A percentile compares a stretch with the other conserved stretches of the same genome.
Evolutionary conservation across 2,329 filamentous ascomycete species (phyloP).

Genomic region (Cercospora sp.): DNA sequence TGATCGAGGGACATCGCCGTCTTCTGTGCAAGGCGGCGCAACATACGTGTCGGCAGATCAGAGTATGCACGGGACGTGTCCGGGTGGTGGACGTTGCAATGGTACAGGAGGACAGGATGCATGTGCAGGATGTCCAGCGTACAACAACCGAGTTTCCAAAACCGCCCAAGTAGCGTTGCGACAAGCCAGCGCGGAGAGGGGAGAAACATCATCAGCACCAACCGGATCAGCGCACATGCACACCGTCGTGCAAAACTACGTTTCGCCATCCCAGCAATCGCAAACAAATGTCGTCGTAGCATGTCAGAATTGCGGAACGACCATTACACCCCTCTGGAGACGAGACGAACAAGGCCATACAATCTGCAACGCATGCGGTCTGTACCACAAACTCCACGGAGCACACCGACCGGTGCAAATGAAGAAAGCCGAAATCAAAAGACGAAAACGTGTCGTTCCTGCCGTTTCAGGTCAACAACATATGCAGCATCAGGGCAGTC

Average conservation of each 20-base stretch:
- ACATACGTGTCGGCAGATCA: conserved; percentile 78
- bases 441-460: conserved; percentile 90
- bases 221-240: conserved; percentile 25
- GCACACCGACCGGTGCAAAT: conserved; percentile 93
- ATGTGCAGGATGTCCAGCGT: conserved; percentile 93
- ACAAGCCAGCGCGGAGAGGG: conserved; percentile 29
- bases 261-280: conserved; percentile 26
- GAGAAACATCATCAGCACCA: conserved; percentile 6
- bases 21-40: conserved; percentile 46
- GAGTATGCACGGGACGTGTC: conserved; percentile 80
- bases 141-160: conserved; percentile 94
- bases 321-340: conserved; percentile 93
- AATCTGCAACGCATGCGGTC: conserved; percentile 95
- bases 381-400: conserved; percentile 96
- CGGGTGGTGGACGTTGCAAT: conserved; percentile 91
- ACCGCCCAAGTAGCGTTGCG: conserved; percentile 69
- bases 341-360: conserved; percentile 92
- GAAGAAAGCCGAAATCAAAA: conserved; percentile 97
- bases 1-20: conserved; percentile 44
- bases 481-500: conserved; percentile 37
- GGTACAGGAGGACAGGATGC: conserved; percentile 93
- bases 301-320: conserved; percentile 95
- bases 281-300: conserved; percentile 70
- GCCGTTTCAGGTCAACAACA: conserved; percentile 52
- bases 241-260: conserved; percentile 25